Evolutionary conservation across 2,329 filamentous ascomycete species (phyloP).

Genomic region (Fusarium torulosum): DNA sequence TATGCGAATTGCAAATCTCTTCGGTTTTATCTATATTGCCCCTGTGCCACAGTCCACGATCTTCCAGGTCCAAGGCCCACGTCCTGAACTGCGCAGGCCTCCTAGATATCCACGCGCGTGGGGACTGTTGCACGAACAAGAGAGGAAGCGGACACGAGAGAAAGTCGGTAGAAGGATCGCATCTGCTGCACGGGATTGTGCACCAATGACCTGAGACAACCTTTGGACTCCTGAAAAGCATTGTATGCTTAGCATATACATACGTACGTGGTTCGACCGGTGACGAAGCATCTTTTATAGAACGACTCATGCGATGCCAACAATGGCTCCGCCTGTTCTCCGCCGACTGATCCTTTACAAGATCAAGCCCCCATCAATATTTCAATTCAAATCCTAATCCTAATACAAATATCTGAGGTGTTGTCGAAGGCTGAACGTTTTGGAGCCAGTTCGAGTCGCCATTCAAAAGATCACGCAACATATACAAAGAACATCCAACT

Average conservation of each 20-base stretch:
- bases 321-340: constrained; percentile 19
- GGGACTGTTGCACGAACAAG: constrained; percentile 41
- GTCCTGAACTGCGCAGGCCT: constrained; percentile 17
- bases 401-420: neutral
- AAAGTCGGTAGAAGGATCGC: constrained; percentile 28
- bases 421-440: constrained; percentile 12
- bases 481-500: constrained; percentile 32
- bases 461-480: constrained; percentile 2
- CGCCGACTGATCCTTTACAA: constrained; percentile 16
- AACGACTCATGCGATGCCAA: constrained; percentile 34
- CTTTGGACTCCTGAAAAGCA: constrained; percentile 37
- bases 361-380: constrained; percentile 4
- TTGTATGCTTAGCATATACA: constrained; percentile 42
- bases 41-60: constrained; percentile 26
- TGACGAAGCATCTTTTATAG: constrained; percentile 30
- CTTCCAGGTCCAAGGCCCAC: constrained; percentile 28
- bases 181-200: constrained; percentile 41
- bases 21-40: constrained; percentile 20
- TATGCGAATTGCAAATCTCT: constrained; percentile 35
- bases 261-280: constrained; percentile 43
- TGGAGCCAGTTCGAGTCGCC: constrained; percentile 19
- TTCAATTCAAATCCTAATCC: neutral
- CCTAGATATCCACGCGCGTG: constrained; percentile 39
- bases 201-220: constrained; percentile 46
- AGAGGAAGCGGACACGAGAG: constrained; percentile 29